These are phyloP conservation scores for Coemansia asiatica DNA, from an alignment of 192 early-diverging fungal species.

Conservation along the genomic window DNA sequence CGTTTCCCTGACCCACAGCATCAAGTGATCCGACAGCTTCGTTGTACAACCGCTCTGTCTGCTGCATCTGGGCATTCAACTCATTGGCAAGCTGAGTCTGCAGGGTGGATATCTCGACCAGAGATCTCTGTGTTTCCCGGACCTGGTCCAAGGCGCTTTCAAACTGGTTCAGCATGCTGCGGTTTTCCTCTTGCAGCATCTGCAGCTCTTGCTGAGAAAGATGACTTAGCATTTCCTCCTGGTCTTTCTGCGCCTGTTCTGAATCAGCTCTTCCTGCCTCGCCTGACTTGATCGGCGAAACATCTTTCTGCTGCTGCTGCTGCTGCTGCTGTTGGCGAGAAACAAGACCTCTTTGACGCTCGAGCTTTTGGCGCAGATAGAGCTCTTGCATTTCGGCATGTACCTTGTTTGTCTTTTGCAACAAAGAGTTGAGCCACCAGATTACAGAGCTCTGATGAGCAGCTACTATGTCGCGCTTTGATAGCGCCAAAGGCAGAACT, in stretches of 20 bases:
- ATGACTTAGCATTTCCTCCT: conserved; percentile 60
- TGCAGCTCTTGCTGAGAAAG: conserved; percentile 55
- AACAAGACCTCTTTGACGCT: conserved; percentile 59
- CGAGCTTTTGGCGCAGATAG: conserved; percentile 64
- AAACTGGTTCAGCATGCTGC: conserved; percentile 65
- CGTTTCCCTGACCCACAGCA: conserved; percentile 67
- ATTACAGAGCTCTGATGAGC: conserved; percentile 69
- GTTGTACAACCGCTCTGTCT: conserved; percentile 70
- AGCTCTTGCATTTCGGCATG: conserved; percentile 74
- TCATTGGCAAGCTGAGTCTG: conserved; percentile 72
- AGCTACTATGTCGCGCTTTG: conserved; percentile 59
- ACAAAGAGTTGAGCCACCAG: conserved; percentile 65
- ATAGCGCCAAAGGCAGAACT: background rate
- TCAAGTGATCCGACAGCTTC: conserved; percentile 69
- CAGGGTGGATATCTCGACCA: conserved; percentile 72
- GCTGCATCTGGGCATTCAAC: conserved; percentile 67
- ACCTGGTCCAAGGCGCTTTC: conserved; percentile 70
- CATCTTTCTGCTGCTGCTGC: background rate
- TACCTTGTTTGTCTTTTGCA: conserved; percentile 64
- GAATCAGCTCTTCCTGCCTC: background rate
- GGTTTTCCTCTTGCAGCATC: conserved; percentile 70
- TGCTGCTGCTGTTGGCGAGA: conserved; percentile 9
- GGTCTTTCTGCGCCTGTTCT: conserved; percentile 9
- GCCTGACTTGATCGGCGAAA: background rate
- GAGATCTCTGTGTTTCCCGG: conserved; percentile 60